phyloP scores from a whole-genome alignment of 2,329 filamentous ascomycete species.

The Pseudonectria foliicola region DNA sequence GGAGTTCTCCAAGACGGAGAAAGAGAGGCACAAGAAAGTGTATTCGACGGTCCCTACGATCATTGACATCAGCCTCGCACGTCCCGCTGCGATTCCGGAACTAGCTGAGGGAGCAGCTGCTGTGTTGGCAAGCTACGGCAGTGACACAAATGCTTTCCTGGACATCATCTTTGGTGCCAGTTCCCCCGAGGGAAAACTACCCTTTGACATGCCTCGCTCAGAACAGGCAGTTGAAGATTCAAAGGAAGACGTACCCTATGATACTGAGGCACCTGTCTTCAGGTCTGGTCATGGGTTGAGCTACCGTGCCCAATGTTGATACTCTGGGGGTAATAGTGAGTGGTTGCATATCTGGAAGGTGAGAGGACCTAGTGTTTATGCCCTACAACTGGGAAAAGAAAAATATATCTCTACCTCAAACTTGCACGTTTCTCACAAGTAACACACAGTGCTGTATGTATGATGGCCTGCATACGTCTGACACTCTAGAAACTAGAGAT shows the following conservation, averaged over 20 bases:
- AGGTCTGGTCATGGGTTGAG: conserved; percentile 24
- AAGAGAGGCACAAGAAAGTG: conserved; percentile 24
- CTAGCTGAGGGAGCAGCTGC: conserved; percentile 31
- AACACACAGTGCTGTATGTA: too few relatives aligned
- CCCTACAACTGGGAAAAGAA: too few relatives aligned
- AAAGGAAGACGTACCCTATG: conserved; percentile 22
- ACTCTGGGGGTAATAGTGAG: too few relatives aligned
- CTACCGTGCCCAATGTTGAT: conserved; percentile 20
- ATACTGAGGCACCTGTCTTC: conserved; percentile 22
- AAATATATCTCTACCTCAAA: too few relatives aligned
- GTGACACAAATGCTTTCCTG: conserved; percentile 33
- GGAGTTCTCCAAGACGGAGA: conserved; percentile 29
- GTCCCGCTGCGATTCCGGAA: conserved; percentile 35
- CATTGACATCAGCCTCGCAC: conserved; percentile 37
- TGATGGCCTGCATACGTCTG: too few relatives aligned
- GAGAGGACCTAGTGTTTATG: too few relatives aligned
- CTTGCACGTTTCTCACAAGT: too few relatives aligned
- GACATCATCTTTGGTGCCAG: conserved; percentile 34
- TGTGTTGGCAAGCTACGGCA: conserved; percentile 34
- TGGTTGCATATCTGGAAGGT: too few relatives aligned
- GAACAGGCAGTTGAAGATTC: conserved; percentile 33
- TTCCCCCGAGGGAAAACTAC: conserved; percentile 28
- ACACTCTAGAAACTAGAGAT: too few relatives aligned
- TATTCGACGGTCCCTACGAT: conserved; percentile 32
- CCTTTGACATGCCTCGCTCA: conserved; percentile 37